Conservation (phyloP, 805 yeast genomes). For the Hanseniaspora singularis region DNA sequence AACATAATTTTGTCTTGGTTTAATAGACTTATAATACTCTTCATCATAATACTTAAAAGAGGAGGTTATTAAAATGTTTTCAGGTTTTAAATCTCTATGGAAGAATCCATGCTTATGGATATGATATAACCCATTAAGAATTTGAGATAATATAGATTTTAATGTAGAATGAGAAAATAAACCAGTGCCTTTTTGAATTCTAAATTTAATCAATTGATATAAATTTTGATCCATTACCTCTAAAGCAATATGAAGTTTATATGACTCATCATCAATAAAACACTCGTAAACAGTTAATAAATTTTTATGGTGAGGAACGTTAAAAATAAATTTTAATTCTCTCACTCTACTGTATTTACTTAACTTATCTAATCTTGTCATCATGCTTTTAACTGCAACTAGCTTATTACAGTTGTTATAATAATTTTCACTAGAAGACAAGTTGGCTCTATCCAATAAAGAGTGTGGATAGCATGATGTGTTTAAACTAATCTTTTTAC, state of each 20-base stretch:
- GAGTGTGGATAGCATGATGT: slow-evolving; percentile 28
- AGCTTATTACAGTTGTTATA: slow-evolving; percentile 29
- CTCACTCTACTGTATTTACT: slow-evolving; percentile 48
- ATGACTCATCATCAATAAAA: slow-evolving; percentile 52
- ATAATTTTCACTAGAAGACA: slow-evolving; percentile 24
- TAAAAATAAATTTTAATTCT: slow-evolving; percentile 54
- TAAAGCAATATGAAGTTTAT: slow-evolving; percentile 69
- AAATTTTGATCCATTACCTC: slow-evolving; percentile 77
- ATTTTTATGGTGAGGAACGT: slow-evolving; percentile 59
- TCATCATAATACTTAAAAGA: slow-evolving; percentile 41
- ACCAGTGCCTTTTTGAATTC: slow-evolving; percentile 24
- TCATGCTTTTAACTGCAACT: slow-evolving; percentile 80
- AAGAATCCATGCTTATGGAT: slow-evolving; percentile 52
- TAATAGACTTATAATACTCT: slow-evolving; percentile 22
- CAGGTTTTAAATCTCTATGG: slow-evolving; percentile 91
- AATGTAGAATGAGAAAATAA: slow-evolving; percentile 46
- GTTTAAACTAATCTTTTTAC: slow-evolving; percentile 34
- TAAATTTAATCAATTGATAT: slow-evolving; percentile 58
- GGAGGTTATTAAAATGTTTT: slow-evolving; percentile 65
- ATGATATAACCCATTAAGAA: slow-evolving; percentile 67
- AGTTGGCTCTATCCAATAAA: slow-evolving; percentile 33
- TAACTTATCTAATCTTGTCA: slow-evolving; percentile 38
- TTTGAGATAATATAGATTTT: slow-evolving; percentile 56
- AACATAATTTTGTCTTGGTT: slow-evolving; percentile 35
- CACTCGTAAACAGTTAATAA: slow-evolving; percentile 67